These are phyloP conservation scores for Trypanosomatidae sp. DNA, from an alignment of 208 protist species.

Conservation along the genomic window DNA sequence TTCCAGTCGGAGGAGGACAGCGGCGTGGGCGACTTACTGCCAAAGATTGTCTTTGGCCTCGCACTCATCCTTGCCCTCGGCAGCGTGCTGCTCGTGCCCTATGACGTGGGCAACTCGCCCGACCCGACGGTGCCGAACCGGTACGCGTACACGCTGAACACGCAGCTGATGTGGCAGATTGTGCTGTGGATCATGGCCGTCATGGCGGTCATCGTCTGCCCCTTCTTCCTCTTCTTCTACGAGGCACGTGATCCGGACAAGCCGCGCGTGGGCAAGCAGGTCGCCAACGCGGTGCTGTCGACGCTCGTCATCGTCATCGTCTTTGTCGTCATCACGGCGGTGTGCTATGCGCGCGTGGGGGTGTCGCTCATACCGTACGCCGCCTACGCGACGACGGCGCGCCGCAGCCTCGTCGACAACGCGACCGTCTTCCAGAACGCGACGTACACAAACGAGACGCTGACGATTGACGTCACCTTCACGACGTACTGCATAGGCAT, in stretches of 20 bases:
- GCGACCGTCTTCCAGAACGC: slow-evolving; percentile 6
- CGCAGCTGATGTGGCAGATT: slow-evolving; percentile 80
- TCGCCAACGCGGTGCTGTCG: slow-evolving; percentile 53
- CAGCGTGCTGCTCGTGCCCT: slow-evolving; percentile 84
- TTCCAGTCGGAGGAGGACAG: slow-evolving; percentile 63
- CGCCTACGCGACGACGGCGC: slow-evolving; percentile 14
- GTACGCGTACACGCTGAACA: slow-evolving; percentile 61
- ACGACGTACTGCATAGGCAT: slow-evolving; percentile 77
- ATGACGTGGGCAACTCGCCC: slow-evolving; percentile 83
- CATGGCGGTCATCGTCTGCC: slow-evolving; percentile 72
- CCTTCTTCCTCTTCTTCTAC: slow-evolving; percentile 90
- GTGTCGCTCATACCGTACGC: slow-evolving; percentile 22
- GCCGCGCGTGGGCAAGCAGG: slow-evolving; percentile 24
- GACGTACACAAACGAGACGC: slow-evolving; percentile 4
- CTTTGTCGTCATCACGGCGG: slow-evolving; percentile 32
- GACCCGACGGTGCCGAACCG: slow-evolving; percentile 40
- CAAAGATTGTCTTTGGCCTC: slow-evolving; percentile 59
- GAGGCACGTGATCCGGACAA: slow-evolving; percentile 86
- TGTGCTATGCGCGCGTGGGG: slow-evolving; percentile 43
- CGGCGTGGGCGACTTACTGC: slow-evolving; percentile 11
- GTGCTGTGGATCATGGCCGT: slow-evolving; percentile 59
- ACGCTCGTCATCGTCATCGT: slow-evolving; percentile 42
- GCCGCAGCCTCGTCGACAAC: slow-evolving; percentile 6
- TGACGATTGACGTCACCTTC: slow-evolving; percentile 37
- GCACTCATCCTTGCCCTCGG: slow-evolving; percentile 63